phyloP scores from a whole-genome alignment of 495 filamentous ascomycete species.

The Penicillium roqueforti region DNA sequence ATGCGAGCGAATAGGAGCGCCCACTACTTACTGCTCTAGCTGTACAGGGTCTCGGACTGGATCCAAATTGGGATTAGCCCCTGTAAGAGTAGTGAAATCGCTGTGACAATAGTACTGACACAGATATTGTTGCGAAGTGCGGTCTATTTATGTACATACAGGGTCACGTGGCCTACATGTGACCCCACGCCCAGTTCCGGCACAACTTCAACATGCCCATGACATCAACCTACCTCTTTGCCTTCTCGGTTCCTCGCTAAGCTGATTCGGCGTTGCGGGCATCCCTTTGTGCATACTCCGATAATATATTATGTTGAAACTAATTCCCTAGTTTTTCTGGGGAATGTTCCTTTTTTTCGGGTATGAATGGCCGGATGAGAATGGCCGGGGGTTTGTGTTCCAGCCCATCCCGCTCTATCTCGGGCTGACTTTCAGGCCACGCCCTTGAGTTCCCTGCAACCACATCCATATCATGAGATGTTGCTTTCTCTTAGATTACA shows the following conservation, averaged over 20 bases:
- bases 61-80: too few species aligned
- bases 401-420: slow-evolving; percentile 12
- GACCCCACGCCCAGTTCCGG: slow-evolving; percentile 5
- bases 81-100: too few species aligned
- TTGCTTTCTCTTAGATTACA: slow-evolving; percentile 2
- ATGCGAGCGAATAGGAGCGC: too few species aligned
- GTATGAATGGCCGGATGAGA: neutral
- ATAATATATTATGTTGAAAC: neutral
- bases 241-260: neutral
- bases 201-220: slow-evolving; percentile 6
- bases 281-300: neutral
- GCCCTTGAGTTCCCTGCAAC: neutral
- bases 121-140: neutral
- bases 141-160: neutral
- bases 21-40: too few species aligned
- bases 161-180: slow-evolving; percentile 2
- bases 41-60: too few species aligned
- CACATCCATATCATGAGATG: neutral
- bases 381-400: neutral
- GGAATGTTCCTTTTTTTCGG: neutral
- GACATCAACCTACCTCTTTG: slow-evolving; percentile 7
- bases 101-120: too few species aligned
- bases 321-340: neutral
- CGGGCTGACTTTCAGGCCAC: slow-evolving; percentile 4
- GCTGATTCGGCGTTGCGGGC: neutral